Percentiles rank a stretch among this genome's conserved stretches.
Evolutionary conservation across 2,329 filamentous ascomycete genomes (phyloP).

Genomic region (Diaporthe amygdali): DNA sequence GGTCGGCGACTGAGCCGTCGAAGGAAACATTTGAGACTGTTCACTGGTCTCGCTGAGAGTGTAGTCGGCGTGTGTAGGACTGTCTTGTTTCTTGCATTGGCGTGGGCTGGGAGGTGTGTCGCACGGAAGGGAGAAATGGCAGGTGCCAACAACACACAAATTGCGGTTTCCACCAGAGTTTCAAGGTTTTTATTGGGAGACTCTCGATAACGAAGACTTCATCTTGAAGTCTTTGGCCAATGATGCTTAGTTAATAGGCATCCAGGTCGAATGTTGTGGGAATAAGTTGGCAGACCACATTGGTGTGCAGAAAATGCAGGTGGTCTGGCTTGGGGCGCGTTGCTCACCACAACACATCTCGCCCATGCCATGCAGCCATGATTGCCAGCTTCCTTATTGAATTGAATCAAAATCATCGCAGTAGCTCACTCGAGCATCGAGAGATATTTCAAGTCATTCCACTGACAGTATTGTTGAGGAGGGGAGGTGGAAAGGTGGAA

Average conservation of each 20-base stretch:
- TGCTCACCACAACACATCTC: neutral
- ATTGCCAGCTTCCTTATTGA: neutral
- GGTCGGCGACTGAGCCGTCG: neutral
- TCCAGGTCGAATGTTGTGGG: too few relatives aligned
- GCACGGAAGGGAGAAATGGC: neutral
- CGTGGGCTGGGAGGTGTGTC: neutral
- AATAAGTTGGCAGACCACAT: neutral
- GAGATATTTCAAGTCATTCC: neutral
- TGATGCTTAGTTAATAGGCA: neutral
- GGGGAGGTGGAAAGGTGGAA: neutral
- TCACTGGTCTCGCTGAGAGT: neutral
- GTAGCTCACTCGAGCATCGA: constrained; percentile 5
- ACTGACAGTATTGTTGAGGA: neutral
- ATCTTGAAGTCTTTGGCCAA: neutral
- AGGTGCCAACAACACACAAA: neutral
- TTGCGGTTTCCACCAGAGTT: neutral
- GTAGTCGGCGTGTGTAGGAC: neutral
- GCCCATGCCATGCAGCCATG: neutral
- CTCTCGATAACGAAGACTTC: neutral
- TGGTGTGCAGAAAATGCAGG: neutral
- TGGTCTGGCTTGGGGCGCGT: neutral
- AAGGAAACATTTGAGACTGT: neutral
- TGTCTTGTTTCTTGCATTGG: neutral
- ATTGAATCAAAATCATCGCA: neutral
- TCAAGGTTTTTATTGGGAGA: neutral